These are phyloP conservation scores for Pyracantha coccinea DNA, from an alignment of 331 rosid genomes.

Conservation along the genomic window DNA sequence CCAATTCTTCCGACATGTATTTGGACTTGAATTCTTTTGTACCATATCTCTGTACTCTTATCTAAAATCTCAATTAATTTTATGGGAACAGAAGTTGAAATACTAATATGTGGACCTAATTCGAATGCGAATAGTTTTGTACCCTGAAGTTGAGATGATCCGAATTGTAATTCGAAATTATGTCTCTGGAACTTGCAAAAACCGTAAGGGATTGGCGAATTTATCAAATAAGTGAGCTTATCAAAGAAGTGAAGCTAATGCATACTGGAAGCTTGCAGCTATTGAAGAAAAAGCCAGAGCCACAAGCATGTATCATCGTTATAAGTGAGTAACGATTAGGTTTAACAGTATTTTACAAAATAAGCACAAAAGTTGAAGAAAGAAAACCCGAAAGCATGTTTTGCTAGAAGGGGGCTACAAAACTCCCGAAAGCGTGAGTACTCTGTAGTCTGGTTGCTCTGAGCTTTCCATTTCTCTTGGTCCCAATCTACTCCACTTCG, in stretches of 20 bases:
- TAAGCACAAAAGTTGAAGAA: not conserved
- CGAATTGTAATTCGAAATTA: not conserved
- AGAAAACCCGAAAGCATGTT: not conserved
- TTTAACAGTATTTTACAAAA: not conserved
- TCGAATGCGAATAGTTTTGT: not conserved
- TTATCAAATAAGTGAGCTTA: no score
- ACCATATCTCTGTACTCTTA: not conserved
- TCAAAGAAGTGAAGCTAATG: no score
- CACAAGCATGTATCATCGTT: not conserved
- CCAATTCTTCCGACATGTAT: not conserved
- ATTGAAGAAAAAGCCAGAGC: not conserved
- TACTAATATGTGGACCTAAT: not conserved
- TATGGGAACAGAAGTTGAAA: not conserved
- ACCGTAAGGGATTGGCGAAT: no score
- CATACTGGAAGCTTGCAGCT: not conserved
- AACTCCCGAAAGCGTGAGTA: not conserved
- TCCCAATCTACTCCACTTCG: slow-evolving; percentile 47
- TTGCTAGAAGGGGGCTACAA: not conserved
- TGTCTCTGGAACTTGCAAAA: not conserved
- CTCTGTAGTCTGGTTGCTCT: not conserved
- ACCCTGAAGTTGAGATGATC: not conserved
- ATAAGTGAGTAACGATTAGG: not conserved
- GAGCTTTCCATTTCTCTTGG: not conserved
- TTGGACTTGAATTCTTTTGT: not conserved
- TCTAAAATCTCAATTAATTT: not conserved